These are phyloP conservation scores for Salix dunnii DNA, from an alignment of 345 rosid species.

Conservation along the genomic window DNA sequence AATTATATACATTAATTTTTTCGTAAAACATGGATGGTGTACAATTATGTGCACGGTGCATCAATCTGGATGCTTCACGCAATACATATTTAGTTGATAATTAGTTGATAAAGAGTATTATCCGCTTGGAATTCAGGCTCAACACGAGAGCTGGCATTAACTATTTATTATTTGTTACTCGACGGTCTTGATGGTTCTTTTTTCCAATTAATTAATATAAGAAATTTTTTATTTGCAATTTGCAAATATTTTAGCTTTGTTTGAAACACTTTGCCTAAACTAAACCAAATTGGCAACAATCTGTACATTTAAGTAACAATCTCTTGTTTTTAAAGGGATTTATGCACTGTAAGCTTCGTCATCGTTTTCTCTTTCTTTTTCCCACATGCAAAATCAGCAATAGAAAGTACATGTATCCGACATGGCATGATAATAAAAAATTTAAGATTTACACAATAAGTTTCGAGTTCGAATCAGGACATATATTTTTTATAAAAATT, in stretches of 20 bases:
- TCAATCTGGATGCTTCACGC: background rate
- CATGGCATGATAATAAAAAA: too few relatives aligned
- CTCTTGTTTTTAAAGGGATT: background rate
- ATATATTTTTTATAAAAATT: too few relatives aligned
- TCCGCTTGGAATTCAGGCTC: too few relatives aligned
- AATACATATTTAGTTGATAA: background rate
- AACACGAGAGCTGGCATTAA: too few relatives aligned
- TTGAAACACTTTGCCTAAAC: background rate
- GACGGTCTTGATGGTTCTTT: background rate
- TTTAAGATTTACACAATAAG: too few relatives aligned
- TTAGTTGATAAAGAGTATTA: too few relatives aligned
- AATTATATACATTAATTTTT: background rate
- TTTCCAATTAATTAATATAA: background rate
- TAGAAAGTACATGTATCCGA: too few relatives aligned
- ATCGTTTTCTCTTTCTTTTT: background rate
- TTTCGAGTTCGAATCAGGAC: too few relatives aligned
- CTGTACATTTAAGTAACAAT: background rate
- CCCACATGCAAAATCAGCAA: too few relatives aligned
- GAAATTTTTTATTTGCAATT: background rate
- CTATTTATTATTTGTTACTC: background rate
- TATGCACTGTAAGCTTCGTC: background rate
- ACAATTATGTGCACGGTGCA: too few relatives aligned
- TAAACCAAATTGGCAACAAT: background rate
- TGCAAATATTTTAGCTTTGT: background rate
- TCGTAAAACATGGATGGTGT: background rate